These are phyloP conservation scores for Pythium utonaiense DNA, from an alignment of 352 stramenopile species.

Conservation along the genomic window DNA sequence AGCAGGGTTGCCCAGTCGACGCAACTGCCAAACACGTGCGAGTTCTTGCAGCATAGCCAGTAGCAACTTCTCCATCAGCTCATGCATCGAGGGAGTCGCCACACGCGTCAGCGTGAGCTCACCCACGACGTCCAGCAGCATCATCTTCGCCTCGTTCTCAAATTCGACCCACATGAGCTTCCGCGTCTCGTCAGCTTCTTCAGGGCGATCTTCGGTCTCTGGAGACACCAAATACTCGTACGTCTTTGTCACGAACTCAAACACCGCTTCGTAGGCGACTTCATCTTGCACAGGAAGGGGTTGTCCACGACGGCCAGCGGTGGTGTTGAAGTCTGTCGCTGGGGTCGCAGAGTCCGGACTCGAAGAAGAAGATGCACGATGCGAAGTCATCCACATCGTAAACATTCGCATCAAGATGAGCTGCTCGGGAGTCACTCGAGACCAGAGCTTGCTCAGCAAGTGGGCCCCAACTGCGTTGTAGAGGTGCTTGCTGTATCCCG, in stretches of 20 bases:
- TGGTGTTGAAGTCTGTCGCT: not conserved
- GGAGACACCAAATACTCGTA: conserved; percentile 44
- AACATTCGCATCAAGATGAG: conserved; percentile 79
- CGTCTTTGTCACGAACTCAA: conserved; percentile 58
- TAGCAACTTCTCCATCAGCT: conserved; percentile 6
- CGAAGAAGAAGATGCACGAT: not conserved
- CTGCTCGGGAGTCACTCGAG: conserved; percentile 75
- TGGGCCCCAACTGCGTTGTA: conserved; percentile 73
- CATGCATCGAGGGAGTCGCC: not conserved
- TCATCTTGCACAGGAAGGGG: conserved; percentile 3
- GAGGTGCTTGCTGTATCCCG: conserved; percentile 42
- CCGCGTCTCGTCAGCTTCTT: conserved; percentile 54
- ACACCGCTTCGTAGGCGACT: conserved; percentile 17
- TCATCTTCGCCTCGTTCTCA: conserved; percentile 71
- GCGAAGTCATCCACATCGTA: conserved; percentile 51
- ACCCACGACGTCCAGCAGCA: conserved; percentile 68
- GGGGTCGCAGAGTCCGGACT: not conserved
- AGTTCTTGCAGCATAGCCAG: conserved; percentile 53
- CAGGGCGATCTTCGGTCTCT: conserved; percentile 48
- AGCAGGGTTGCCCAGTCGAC: conserved; percentile 29
- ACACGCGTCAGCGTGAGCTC: conserved; percentile 39
- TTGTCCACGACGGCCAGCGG: not conserved
- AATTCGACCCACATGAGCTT: conserved; percentile 73
- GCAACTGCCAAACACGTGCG: conserved; percentile 49
- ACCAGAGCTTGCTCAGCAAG: conserved; percentile 78